phyloP scores from a whole-genome alignment of 2,329 filamentous ascomycete genomes.

The Aspergillus udagawae region DNA sequence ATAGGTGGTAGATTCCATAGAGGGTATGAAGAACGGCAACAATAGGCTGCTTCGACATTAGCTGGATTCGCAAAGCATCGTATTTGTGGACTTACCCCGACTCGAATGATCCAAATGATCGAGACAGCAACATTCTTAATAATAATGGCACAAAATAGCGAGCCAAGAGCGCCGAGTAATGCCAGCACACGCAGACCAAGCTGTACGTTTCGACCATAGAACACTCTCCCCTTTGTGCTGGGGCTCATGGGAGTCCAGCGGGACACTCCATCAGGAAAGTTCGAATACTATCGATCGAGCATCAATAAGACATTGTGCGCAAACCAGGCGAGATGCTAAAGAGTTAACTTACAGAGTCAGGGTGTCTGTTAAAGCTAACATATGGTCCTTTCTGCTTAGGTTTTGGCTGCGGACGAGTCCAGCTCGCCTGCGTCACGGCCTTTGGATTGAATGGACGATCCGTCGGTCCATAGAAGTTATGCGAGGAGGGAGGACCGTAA shows the following conservation, averaged over 20 bases:
- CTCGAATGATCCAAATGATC: conserved; percentile 70
- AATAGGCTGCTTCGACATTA: conserved; percentile 56
- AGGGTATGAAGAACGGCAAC: conserved; percentile 66
- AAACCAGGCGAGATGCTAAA: not conserved
- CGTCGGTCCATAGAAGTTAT: conserved; percentile 51
- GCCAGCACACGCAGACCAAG: conserved; percentile 64
- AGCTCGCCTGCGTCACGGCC: conserved; percentile 75
- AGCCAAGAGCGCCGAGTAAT: conserved; percentile 64
- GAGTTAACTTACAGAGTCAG: conserved; percentile 60
- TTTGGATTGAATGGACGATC: conserved; percentile 75
- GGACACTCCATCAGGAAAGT: conserved; percentile 59
- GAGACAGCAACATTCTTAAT: conserved; percentile 63
- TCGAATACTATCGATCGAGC: conserved; percentile 34
- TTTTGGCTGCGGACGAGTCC: conserved; percentile 56
- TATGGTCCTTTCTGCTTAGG: conserved; percentile 70
- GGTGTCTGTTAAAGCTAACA: conserved; percentile 78
- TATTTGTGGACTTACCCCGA: conserved; percentile 57
- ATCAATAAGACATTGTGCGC: not conserved
- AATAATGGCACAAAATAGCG: conserved; percentile 72
- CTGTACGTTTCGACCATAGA: conserved; percentile 64
- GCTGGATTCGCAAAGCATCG: not conserved
- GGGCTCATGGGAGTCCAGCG: conserved; percentile 64
- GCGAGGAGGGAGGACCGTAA: conserved; percentile 58
- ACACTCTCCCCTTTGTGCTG: conserved; percentile 67
- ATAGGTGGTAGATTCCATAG: conserved; percentile 79